A percentile compares a stretch with the other conserved stretches of the same genome.
phyloP scores from a whole-genome alignment of 805 yeast species.

The Candida ortonii region DNA sequence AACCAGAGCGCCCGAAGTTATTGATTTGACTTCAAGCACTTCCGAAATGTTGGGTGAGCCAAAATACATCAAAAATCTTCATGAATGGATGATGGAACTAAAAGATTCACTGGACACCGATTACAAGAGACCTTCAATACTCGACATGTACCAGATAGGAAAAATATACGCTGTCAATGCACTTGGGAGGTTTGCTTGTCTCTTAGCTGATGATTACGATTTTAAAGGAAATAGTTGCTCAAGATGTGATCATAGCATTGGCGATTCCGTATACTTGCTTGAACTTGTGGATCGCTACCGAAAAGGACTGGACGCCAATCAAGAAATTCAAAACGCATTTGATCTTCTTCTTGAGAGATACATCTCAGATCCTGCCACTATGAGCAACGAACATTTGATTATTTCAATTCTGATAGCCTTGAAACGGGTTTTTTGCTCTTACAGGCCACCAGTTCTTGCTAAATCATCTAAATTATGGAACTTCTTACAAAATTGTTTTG shows the following conservation, averaged over 20 bases:
- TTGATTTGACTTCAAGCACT: constrained; percentile 17
- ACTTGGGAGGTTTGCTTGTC: constrained; percentile 42
- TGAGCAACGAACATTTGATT: constrained; percentile 26
- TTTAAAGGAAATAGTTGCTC: constrained; percentile 33
- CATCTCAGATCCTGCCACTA: constrained; percentile 19
- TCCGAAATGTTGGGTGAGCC: constrained; percentile 2
- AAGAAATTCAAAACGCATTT: constrained; percentile 25
- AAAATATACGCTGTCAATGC: constrained; percentile 35
- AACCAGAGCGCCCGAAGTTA: constrained; percentile 10
- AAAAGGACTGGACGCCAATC: constrained; percentile 20
- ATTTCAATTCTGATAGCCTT: constrained; percentile 46
- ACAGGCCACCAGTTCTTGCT: constrained; percentile 42
- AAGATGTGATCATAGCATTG: constrained; percentile 33
- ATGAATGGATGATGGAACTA: constrained; percentile 12
- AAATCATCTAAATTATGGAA: constrained; percentile 33
- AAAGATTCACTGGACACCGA: constrained; percentile 3
- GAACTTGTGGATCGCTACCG: constrained; percentile 30
- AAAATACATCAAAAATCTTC: constrained; percentile 4
- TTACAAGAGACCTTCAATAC: constrained; percentile 1
- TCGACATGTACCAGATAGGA: constrained; percentile 14
- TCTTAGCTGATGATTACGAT: constrained; percentile 38
- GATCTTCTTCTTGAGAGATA: constrained; percentile 27
- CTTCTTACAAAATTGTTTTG: constrained; percentile 40
- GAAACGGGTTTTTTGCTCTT: constrained; percentile 51
- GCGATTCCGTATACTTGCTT: constrained; percentile 13